Evolutionary conservation across 1,284 basidiomycete species (phyloP).

Genomic region (Sanguinoderma infundibulare): DNA sequence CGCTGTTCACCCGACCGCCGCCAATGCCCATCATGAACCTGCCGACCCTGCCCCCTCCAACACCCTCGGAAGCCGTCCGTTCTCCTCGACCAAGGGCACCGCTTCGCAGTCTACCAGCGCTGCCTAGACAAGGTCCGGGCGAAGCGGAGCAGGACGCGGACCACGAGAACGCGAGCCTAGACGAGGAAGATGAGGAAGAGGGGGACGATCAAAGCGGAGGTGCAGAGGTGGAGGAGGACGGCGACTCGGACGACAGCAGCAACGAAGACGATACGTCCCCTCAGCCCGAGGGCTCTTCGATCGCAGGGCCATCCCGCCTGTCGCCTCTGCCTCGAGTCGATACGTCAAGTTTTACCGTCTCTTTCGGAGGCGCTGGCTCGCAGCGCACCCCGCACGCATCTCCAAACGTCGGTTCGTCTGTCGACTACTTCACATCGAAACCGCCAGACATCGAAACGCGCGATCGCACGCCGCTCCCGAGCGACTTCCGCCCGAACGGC

Average conservation of each 20-base stretch:
- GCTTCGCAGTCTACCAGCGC: constrained; percentile 52
- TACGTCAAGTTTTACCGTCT: constrained; percentile 26
- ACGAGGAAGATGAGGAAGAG: constrained; percentile 43
- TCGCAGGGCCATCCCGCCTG: constrained; percentile 22
- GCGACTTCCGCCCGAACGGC: constrained; percentile 22
- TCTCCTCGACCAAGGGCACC: constrained; percentile 31
- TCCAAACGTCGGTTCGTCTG: constrained; percentile 10
- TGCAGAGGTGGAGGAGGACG: constrained; percentile 35
- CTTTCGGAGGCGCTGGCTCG: constrained; percentile 19
- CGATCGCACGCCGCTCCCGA: constrained; percentile 43
- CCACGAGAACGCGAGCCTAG: constrained; percentile 43
- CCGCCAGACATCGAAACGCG: constrained; percentile 19
- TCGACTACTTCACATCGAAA: constrained; percentile 38
- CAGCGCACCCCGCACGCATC: constrained; percentile 20
- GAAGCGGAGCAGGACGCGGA: constrained; percentile 39
- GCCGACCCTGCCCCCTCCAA: constrained; percentile 45
- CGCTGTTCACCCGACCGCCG: constrained; percentile 51
- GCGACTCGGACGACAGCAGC: constrained; percentile 33
- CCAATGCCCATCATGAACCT: constrained; percentile 55
- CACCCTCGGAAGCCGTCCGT: constrained; percentile 28
- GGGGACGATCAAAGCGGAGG: constrained; percentile 24
- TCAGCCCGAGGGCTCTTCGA: constrained; percentile 14
- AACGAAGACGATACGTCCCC: constrained; percentile 39
- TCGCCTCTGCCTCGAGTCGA: constrained; percentile 29
- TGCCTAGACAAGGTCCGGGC: constrained; percentile 49